phyloP scores from a whole-genome alignment of 371 early-diverging fungal species.

The Quaeritorhiza haematococci region DNA sequence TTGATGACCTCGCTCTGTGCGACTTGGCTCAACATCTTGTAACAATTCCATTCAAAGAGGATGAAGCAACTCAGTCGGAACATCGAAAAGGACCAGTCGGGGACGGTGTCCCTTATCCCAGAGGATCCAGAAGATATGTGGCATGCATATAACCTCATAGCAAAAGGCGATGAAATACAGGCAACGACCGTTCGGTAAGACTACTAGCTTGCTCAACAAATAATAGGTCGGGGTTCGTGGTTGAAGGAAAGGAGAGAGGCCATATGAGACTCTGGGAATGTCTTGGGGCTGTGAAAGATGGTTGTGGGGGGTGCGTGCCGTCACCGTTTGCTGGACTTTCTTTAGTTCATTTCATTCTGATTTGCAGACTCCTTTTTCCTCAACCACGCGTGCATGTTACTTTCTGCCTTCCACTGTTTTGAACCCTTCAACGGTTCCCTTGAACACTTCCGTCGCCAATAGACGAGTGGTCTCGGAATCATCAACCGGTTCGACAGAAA shows the following conservation, averaged over 20 bases:
- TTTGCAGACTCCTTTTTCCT: neutral
- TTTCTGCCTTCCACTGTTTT: neutral
- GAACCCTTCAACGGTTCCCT: neutral
- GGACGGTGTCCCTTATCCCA: conserved; percentile 48
- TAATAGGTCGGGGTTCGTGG: neutral
- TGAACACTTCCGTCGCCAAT: too few species aligned
- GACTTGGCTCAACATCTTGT: too few species aligned
- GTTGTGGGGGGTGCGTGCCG: too few species aligned
- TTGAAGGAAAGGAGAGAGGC: neutral
- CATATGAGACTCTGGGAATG: too few species aligned
- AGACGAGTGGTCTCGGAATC: conserved; percentile 82
- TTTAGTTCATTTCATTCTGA: neutral
- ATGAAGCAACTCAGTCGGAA: conserved; percentile 37
- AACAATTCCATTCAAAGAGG: too few species aligned
- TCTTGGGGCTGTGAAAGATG: too few species aligned
- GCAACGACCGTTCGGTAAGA: conserved; percentile 80
- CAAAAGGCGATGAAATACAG: conserved; percentile 77
- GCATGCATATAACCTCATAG: conserved; percentile 93
- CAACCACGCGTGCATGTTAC: too few species aligned
- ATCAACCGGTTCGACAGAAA: conserved; percentile 84
- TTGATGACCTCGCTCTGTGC: too few species aligned
- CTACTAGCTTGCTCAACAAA: neutral
- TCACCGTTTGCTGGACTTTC: neutral
- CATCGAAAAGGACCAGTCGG: conserved; percentile 38
- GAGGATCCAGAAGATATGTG: conserved; percentile 97